Evolutionary conservation across 441 rosid species (phyloP).

Genomic region (Adansonia rubrostipa): DNA sequence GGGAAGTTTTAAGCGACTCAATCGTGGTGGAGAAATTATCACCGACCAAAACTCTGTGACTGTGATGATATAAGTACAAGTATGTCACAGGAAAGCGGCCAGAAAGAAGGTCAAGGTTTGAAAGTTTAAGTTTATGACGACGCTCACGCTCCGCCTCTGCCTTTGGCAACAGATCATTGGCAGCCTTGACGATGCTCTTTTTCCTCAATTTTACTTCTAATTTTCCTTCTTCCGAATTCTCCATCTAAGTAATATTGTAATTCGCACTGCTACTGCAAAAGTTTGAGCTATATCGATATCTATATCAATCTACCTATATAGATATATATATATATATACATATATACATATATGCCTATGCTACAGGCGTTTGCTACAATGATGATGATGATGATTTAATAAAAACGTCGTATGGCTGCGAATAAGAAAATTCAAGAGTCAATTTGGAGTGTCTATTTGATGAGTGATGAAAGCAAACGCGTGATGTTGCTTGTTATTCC

Average conservation of each 20-base stretch:
- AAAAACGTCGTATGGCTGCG: background rate
- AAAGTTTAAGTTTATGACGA: conserved; percentile 43
- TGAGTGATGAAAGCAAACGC: background rate
- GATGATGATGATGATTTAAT: background rate
- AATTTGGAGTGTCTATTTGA: conserved; percentile 1
- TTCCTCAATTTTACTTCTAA: conserved; percentile 49
- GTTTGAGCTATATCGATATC: background rate
- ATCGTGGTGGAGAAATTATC: conserved; percentile 34
- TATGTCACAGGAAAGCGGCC: conserved; percentile 85
- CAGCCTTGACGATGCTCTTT: conserved; percentile 54
- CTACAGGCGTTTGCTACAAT: background rate
- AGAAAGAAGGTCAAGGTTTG: conserved; percentile 87
- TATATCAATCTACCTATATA: too few relatives aligned
- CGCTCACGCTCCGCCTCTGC: conserved; percentile 9
- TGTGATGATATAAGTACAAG: conserved; percentile 63
- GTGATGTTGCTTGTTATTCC: background rate
- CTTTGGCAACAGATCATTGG: conserved; percentile 23
- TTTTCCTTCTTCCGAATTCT: conserved; percentile 25
- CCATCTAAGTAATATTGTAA: conserved; percentile 28
- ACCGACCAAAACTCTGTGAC: background rate
- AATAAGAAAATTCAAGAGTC: background rate
- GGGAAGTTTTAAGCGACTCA: conserved; percentile 54
- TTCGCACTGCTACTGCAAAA: background rate
- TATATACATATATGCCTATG: background rate
- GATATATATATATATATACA: too few relatives aligned